Conservation (phyloP, 306 rosid species). For the Calophaca sinica region DNA sequence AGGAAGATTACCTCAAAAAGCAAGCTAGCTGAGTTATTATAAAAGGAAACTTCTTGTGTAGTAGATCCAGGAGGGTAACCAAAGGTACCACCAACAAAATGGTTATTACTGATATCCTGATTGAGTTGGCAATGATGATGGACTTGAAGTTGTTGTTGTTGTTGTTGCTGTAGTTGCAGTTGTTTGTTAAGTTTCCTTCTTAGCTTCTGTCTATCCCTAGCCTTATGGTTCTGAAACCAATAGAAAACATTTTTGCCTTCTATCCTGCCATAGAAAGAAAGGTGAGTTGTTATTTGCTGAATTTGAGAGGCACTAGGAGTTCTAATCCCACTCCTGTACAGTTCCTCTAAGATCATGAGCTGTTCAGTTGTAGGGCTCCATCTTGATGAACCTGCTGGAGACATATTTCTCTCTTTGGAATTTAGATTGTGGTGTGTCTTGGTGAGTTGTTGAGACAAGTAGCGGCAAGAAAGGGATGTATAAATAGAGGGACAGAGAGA, state of each 20-base stretch:
- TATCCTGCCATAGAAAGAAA: constrained; percentile 86
- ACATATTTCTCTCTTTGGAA: constrained; percentile 51
- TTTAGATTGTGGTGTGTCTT: neutral
- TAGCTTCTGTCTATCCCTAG: constrained; percentile 88
- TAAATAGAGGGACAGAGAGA: constrained; percentile 64
- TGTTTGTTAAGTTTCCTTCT: constrained; percentile 82
- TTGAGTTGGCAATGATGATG: constrained; percentile 46
- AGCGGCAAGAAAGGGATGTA: constrained; percentile 42
- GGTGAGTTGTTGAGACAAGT: neutral
- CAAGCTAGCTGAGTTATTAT: constrained; percentile 45
- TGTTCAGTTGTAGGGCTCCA: constrained; percentile 98
- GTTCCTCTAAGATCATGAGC: constrained; percentile 87
- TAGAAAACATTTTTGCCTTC: constrained; percentile 95
- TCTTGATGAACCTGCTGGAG: constrained; percentile 72
- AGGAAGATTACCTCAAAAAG: constrained; percentile 58
- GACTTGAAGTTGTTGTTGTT: constrained; percentile 45
- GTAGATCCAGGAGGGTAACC: constrained; percentile 44
- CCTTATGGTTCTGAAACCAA: constrained; percentile 99
- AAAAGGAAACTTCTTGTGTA: constrained; percentile 52
- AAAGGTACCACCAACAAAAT: constrained; percentile 52
- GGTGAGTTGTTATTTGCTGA: constrained; percentile 85
- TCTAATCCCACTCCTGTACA: constrained; percentile 78
- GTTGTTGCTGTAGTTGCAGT: constrained; percentile 68
- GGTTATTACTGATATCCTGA: constrained; percentile 45
- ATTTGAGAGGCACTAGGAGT: constrained; percentile 91